A percentile compares a stretch with the other conserved stretches of the same genome.
Evolutionary conservation across 345 rosid genomes (phyloP).

Genomic region (Conringia planisiliqua): DNA sequence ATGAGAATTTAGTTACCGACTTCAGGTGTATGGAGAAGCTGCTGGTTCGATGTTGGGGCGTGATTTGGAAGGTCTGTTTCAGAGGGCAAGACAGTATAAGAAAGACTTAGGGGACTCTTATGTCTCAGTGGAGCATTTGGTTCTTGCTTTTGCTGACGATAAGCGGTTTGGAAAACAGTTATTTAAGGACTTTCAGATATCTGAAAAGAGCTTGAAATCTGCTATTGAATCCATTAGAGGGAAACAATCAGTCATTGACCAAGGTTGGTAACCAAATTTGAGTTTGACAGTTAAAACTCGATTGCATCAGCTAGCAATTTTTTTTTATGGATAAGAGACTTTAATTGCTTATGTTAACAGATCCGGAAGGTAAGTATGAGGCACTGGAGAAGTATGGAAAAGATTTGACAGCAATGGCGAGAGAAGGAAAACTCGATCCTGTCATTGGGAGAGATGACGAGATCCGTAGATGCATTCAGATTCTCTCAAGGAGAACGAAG

Average conservation of each 20-base stretch:
- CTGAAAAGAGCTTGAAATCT: conserved; percentile 60
- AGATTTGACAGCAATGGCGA: conserved; percentile 97
- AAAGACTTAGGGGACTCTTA: conserved; percentile 88
- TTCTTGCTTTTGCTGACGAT: conserved; percentile 78
- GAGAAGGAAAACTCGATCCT: conserved; percentile 94
- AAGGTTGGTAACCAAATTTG: conserved; percentile 45
- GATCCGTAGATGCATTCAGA: conserved; percentile 97
- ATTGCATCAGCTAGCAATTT: not conserved
- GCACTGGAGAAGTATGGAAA: conserved; percentile 94
- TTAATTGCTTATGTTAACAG: conserved; percentile 38
- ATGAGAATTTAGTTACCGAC: not conserved
- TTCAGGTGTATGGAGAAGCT: conserved; percentile 82
- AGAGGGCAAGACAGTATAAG: conserved; percentile 80
- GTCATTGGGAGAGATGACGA: conserved; percentile 99
- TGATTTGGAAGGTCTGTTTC: conserved; percentile 79
- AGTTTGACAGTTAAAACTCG: not conserved
- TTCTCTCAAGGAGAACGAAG: conserved; percentile 96
- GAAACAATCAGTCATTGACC: conserved; percentile 93
- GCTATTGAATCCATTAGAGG: conserved; percentile 92
- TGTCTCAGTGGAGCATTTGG: conserved; percentile 94
- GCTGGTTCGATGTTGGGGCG: conserved; percentile 96
- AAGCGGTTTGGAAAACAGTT: conserved; percentile 88
- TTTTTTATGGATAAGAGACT: not conserved
- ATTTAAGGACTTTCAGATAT: conserved; percentile 78
- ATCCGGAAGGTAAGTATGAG: conserved; percentile 98